Evolutionary conservation across 257 asterid genomes (phyloP).

Genomic region (Ehretia macrophylla): DNA sequence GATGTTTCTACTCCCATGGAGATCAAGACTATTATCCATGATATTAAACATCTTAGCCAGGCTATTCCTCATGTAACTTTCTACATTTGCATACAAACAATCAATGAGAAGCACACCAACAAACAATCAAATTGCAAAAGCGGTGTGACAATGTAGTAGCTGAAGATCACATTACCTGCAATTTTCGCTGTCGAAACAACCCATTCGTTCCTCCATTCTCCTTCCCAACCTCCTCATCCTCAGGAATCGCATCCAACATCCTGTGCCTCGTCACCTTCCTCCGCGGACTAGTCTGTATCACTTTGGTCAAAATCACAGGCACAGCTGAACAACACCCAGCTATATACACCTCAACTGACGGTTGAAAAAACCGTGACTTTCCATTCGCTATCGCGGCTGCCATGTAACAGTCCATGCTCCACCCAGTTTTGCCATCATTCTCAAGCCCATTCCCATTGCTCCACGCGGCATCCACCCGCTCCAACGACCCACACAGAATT

Average conservation of each 20-base stretch:
- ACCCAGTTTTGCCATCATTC: slow-evolving; percentile 52
- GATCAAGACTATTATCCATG: no score
- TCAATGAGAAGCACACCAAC: background rate
- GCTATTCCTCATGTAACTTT: background rate
- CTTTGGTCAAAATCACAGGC: slow-evolving; percentile 63
- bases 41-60: no score
- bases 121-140: background rate
- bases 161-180: slow-evolving; percentile 38
- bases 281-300: slow-evolving; percentile 51
- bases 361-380: slow-evolving; percentile 48
- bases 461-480: slow-evolving; percentile 59
- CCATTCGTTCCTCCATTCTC: slow-evolving; percentile 35
- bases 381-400: slow-evolving; percentile 40
- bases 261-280: slow-evolving; percentile 45
- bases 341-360: slow-evolving; percentile 68
- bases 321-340: slow-evolving; percentile 71
- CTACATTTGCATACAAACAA: background rate
- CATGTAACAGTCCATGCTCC: slow-evolving; percentile 76
- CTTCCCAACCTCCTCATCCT: slow-evolving; percentile 67
- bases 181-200: slow-evolving; percentile 47
- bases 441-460: slow-evolving; percentile 37
- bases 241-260: slow-evolving; percentile 70
- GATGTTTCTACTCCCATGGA: no score
- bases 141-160: background rate
- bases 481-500: slow-evolving; percentile 74